These are phyloP conservation scores for Lanzia echinophila DNA, from an alignment of 2,329 filamentous ascomycete genomes.

Conservation along the genomic window DNA sequence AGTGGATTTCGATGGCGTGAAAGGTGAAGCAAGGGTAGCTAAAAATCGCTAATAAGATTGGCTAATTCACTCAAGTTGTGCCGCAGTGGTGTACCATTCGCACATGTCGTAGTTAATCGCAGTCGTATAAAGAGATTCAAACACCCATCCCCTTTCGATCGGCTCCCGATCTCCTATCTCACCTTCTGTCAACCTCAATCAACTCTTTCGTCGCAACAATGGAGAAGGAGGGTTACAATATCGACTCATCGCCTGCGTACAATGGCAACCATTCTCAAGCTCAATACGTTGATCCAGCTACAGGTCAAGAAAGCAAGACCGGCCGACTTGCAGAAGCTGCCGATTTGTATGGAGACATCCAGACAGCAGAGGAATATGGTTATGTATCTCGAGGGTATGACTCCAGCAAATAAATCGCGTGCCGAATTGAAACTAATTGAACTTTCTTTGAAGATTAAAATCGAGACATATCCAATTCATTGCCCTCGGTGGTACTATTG, in stretches of 20 bases:
- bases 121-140: too few species aligned
- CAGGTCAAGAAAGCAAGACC: slow-evolving; percentile 25
- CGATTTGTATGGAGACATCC: slow-evolving; percentile 45
- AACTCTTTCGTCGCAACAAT: slow-evolving; percentile 11
- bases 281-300: slow-evolving; percentile 19
- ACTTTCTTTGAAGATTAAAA: slow-evolving; percentile 19
- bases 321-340: slow-evolving; percentile 40
- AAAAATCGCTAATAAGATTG: background rate
- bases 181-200: background rate
- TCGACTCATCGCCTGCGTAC: slow-evolving; percentile 17
- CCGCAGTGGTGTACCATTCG: background rate
- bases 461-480: slow-evolving; percentile 54
- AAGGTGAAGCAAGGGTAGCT: background rate
- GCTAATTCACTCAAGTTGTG: slow-evolving; percentile 3
- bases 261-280: slow-evolving; percentile 15
- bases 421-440: background rate
- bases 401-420: background rate
- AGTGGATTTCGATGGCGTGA: slow-evolving; percentile 1
- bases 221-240: slow-evolving; percentile 23
- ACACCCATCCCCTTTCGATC: too few species aligned
- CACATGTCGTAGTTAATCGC: background rate
- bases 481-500: slow-evolving; percentile 51
- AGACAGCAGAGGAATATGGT: slow-evolving; percentile 44
- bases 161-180: background rate
- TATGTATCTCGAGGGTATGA: slow-evolving; percentile 44